Percentiles rank a stretch among this genome's conserved stretches.
Conservation (phyloP, 768 basidiomycete species). For the Rubroboletus pulcherrimus region DNA sequence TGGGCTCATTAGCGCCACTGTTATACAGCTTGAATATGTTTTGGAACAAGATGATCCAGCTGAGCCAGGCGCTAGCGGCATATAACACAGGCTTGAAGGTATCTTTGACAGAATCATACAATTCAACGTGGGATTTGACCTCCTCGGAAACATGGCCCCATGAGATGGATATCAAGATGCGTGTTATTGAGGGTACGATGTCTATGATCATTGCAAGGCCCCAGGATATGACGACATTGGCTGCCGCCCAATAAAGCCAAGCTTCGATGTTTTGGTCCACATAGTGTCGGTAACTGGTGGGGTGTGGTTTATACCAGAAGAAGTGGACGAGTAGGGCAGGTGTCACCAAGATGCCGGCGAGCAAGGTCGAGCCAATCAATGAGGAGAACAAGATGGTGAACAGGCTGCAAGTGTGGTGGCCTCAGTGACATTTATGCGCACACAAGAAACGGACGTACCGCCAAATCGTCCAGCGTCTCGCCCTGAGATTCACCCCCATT, state of each 20-base stretch:
- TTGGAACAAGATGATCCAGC: conserved; percentile 73
- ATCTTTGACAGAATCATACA: conserved; percentile 68
- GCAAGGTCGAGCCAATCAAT: conserved; percentile 65
- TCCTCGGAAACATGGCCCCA: conserved; percentile 78
- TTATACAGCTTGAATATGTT: conserved; percentile 60
- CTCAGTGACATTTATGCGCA: background rate
- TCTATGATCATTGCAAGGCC: conserved; percentile 71
- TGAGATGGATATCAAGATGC: conserved; percentile 48
- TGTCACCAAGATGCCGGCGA: conserved; percentile 57
- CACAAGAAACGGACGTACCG: conserved; percentile 39
- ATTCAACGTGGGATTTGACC: conserved; percentile 62
- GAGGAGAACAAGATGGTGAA: conserved; percentile 65
- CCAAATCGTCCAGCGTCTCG: conserved; percentile 48
- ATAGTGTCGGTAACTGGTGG: conserved; percentile 51
- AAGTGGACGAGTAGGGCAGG: conserved; percentile 65
- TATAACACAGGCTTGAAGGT: conserved; percentile 71
- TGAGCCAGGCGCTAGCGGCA: conserved; percentile 63
- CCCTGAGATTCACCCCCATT: conserved; percentile 48
- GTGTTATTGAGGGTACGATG: conserved; percentile 54
- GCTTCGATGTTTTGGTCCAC: conserved; percentile 66
- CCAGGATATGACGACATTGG: conserved; percentile 77
- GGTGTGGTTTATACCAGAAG: conserved; percentile 64
- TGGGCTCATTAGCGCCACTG: conserved; percentile 33
- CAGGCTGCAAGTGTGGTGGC: conserved; percentile 37
- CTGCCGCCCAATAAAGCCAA: conserved; percentile 81